Conservation (phyloP, 768 basidiomycete species). For the Auriscalpium vulgare region DNA sequence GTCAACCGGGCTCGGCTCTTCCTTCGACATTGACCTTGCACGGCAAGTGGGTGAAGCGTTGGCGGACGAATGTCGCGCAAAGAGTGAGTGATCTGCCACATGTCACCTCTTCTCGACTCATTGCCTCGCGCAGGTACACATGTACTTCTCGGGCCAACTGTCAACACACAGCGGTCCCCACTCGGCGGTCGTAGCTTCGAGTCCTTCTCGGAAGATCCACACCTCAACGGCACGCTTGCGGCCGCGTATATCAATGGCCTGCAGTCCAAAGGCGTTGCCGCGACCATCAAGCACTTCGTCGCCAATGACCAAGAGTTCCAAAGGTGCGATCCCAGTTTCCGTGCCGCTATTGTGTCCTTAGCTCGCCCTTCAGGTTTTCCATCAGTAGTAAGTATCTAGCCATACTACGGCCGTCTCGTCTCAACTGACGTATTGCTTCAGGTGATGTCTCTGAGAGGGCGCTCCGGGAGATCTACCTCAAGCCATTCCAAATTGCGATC, state of each 20-base stretch:
- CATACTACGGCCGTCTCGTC: not conserved
- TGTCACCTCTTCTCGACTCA: conserved; percentile 10
- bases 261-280: conserved; percentile 48
- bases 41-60: conserved; percentile 41
- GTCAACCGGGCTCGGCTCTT: conserved; percentile 47
- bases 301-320: conserved; percentile 54
- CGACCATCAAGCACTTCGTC: conserved; percentile 59
- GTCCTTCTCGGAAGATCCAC: conserved; percentile 57
- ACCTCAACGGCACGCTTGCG: conserved; percentile 46
- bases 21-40: conserved; percentile 46
- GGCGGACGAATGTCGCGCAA: conserved; percentile 44
- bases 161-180: conserved; percentile 55
- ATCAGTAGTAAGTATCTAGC: conserved; percentile 30
- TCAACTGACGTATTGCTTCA: conserved; percentile 2
- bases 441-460: conserved; percentile 47
- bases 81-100: conserved; percentile 23
- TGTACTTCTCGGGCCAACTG: conserved; percentile 51
- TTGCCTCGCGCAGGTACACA: conserved; percentile 26
- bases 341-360: not conserved
- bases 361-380: conserved; percentile 25
- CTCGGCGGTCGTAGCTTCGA: conserved; percentile 53
- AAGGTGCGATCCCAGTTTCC: not conserved
- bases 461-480: conserved; percentile 58
- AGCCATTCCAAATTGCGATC: conserved; percentile 54
- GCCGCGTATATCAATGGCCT: conserved; percentile 56